phyloP scores from a whole-genome alignment of 495 filamentous ascomycete species.

The Saxispiralis lemnorum region DNA sequence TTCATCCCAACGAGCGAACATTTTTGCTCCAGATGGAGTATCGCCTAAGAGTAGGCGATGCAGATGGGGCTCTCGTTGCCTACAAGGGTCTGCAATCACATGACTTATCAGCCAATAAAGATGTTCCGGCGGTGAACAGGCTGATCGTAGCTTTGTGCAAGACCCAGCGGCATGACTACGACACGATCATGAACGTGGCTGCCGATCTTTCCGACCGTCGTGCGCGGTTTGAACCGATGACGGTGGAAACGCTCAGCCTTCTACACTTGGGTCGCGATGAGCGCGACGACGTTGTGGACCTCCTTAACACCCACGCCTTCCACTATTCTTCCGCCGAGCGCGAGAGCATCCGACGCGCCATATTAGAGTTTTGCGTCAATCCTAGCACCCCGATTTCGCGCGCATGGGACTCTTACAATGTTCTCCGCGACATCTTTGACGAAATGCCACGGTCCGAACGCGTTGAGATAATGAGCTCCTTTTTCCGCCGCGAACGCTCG shows the following conservation, averaged over 20 bases:
- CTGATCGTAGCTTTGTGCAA: conserved; percentile 58
- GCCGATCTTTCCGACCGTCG: conserved; percentile 57
- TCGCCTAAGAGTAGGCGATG: conserved; percentile 47
- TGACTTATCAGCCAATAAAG: conserved; percentile 33
- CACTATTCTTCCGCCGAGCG: conserved; percentile 50
- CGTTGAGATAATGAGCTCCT: conserved; percentile 57
- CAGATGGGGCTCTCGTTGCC: conserved; percentile 44
- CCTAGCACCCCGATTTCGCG: conserved; percentile 38
- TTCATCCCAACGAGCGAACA: conserved; percentile 46
- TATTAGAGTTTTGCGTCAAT: conserved; percentile 51
- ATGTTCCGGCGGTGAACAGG: conserved; percentile 50
- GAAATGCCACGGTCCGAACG: conserved; percentile 47
- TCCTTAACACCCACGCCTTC: conserved; percentile 50
- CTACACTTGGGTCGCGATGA: conserved; percentile 57
- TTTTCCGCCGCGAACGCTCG: conserved; percentile 56
- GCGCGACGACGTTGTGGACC: conserved; percentile 54
- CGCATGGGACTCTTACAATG: conserved; percentile 66
- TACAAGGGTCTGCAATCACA: conserved; percentile 35
- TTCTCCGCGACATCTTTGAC: conserved; percentile 60
- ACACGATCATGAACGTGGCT: conserved; percentile 53
- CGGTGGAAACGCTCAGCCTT: conserved; percentile 49
- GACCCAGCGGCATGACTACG: conserved; percentile 36
- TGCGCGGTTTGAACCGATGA: conserved; percentile 48
- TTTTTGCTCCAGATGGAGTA: conserved; percentile 60
- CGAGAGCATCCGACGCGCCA: conserved; percentile 37